phyloP scores from a whole-genome alignment of 2,329 filamentous ascomycete species.

The Trichoderma koningiopsis region DNA sequence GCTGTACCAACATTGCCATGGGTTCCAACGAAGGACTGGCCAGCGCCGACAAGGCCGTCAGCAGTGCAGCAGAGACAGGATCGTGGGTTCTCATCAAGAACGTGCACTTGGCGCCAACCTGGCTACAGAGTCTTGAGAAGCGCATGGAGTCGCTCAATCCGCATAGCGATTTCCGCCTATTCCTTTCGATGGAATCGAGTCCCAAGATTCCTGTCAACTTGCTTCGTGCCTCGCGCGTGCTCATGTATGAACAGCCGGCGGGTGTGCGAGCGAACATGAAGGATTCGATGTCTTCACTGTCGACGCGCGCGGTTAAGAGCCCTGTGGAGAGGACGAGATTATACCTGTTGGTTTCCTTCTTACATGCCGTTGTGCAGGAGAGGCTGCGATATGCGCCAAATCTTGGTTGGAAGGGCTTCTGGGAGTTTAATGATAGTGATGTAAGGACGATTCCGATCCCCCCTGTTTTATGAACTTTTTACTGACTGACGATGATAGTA shows the following conservation, averaged over 20 bases:
- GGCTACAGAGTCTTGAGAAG: slow-evolving; percentile 97
- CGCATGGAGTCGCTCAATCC: slow-evolving; percentile 93
- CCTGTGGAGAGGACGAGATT: slow-evolving; percentile 89
- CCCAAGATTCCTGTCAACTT: slow-evolving; percentile 96
- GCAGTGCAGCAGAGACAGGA: slow-evolving; percentile 85
- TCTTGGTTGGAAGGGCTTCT: slow-evolving; percentile 97
- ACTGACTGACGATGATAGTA: slow-evolving; percentile 58
- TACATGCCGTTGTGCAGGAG: slow-evolving; percentile 96
- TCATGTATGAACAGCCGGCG: slow-evolving; percentile 98
- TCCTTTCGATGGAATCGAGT: slow-evolving; percentile 97
- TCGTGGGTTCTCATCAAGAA: slow-evolving; percentile 99
- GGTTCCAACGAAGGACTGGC: slow-evolving; percentile 93
- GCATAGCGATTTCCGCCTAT: slow-evolving; percentile 88
- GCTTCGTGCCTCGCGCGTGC: slow-evolving; percentile 85
- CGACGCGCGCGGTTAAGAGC: slow-evolving; percentile 72
- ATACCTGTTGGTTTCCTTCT: slow-evolving; percentile 88
- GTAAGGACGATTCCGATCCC: slow-evolving; percentile 61
- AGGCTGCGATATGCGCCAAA: slow-evolving; percentile 90
- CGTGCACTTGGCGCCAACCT: slow-evolving; percentile 91
- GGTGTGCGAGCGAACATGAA: slow-evolving; percentile 98
- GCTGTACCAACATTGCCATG: slow-evolving; percentile 98
- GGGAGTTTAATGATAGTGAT: slow-evolving; percentile 99
- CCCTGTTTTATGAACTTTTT: not conserved
- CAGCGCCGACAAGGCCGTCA: slow-evolving; percentile 93
- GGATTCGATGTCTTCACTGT: slow-evolving; percentile 85